Percentiles rank a stretch among this genome's conserved stretches.
Conservation (phyloP, 495 filamentous ascomycete species). For the Filosporella fistucella region DNA sequence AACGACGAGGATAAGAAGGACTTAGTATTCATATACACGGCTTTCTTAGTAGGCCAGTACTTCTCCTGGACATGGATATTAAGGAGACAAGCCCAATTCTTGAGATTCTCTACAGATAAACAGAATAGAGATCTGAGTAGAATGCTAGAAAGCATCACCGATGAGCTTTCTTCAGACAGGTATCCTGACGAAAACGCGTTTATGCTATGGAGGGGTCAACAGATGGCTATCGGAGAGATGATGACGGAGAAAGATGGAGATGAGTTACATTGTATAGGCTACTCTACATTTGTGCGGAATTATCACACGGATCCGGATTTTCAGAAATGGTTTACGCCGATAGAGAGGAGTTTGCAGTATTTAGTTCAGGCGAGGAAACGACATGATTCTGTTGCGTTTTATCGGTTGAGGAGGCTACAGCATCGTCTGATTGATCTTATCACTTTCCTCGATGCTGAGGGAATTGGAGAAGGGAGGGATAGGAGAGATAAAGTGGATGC, state of each 20-base stretch:
- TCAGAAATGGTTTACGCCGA: slow-evolving; percentile 12
- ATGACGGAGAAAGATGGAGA: slow-evolving; percentile 11
- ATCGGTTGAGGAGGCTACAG: slow-evolving; percentile 14
- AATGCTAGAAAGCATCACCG: slow-evolving; percentile 9
- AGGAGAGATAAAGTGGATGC: slow-evolving; percentile 12
- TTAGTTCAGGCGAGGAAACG: not conserved
- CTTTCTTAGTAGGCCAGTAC: slow-evolving; percentile 17
- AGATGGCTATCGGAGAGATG: slow-evolving; percentile 16
- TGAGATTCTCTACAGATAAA: slow-evolving; percentile 13
- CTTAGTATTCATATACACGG: slow-evolving; percentile 13
- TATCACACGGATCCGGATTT: slow-evolving; percentile 5
- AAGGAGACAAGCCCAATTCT: slow-evolving; percentile 14
- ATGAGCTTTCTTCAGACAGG: slow-evolving; percentile 4
- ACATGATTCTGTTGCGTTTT: slow-evolving; percentile 1
- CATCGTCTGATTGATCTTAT: slow-evolving; percentile 15
- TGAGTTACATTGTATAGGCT: slow-evolving; percentile 16
- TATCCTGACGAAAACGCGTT: slow-evolving; percentile 10
- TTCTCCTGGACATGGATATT: slow-evolving; percentile 16
- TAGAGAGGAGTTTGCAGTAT: slow-evolving; percentile 6
- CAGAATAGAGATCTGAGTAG: slow-evolving; percentile 12
- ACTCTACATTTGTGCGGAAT: slow-evolving; percentile 10
- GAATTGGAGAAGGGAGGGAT: not conserved
- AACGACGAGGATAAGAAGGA: slow-evolving; percentile 10
- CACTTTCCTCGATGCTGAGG: slow-evolving; percentile 10
- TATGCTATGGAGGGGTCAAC: slow-evolving; percentile 18